Conservation (phyloP, 1,139 yeast genomes). For the Blastobotrys indianensis region DNA sequence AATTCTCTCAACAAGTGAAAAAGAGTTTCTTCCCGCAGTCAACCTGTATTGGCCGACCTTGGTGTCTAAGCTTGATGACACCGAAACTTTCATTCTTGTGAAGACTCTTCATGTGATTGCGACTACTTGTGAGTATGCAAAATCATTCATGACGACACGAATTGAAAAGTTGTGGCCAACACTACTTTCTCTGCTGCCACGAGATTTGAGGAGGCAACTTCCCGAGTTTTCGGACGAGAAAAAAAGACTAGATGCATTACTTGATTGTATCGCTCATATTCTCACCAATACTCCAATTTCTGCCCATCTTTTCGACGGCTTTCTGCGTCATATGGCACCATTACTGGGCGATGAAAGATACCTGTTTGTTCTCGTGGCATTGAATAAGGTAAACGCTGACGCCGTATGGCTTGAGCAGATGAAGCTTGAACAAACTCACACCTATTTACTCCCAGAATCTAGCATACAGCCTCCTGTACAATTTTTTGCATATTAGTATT, state of each 20-base stretch:
- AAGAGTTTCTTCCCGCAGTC: conserved; percentile 57
- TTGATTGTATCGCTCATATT: conserved; percentile 20
- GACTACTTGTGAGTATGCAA: conserved; percentile 39
- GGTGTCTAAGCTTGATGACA: conserved; percentile 29
- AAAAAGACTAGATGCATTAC: conserved; percentile 21
- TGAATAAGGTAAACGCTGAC: conserved; percentile 21
- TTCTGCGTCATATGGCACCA: conserved; percentile 19
- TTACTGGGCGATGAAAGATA: conserved; percentile 11
- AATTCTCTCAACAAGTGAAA: conserved; percentile 55
- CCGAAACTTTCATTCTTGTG: conserved; percentile 34
- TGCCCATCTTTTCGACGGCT: conserved; percentile 22
- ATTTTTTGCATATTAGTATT: background rate
- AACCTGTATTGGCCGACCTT: conserved; percentile 65
- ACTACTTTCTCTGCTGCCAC: conserved; percentile 17
- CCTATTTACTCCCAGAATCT: no score
- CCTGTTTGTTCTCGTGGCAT: conserved; percentile 9
- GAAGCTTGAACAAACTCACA: no score
- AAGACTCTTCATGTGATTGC: conserved; percentile 38
- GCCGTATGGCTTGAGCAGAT: conserved; percentile 20
- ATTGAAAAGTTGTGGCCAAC: conserved; percentile 43
- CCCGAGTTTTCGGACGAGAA: conserved; percentile 26
- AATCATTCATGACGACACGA: conserved; percentile 48
- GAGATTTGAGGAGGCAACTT: conserved; percentile 1
- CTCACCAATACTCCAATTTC: conserved; percentile 21
- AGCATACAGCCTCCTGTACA: background rate